phyloP scores from a whole-genome alignment of 2,329 filamentous ascomycete genomes.

The Xylariales sp. region DNA sequence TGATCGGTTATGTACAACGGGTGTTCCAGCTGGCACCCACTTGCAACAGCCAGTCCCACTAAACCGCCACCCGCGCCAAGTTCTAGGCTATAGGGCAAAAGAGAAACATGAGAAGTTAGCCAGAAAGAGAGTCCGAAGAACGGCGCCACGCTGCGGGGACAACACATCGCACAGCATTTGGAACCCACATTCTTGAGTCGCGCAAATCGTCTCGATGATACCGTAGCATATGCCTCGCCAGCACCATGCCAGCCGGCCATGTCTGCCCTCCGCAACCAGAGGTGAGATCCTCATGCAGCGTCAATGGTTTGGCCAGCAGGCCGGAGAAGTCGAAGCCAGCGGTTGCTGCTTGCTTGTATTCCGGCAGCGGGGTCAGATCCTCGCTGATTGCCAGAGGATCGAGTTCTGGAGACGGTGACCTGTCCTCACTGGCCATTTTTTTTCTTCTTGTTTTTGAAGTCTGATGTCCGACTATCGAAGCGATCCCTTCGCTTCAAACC shows the following conservation, averaged over 20 bases:
- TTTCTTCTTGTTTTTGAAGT: too few relatives aligned
- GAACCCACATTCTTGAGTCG: constrained; percentile 68
- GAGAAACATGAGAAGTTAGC: too few relatives aligned
- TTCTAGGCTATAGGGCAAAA: constrained; percentile 51
- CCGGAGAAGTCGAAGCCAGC: constrained; percentile 64
- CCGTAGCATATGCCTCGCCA: constrained; percentile 80
- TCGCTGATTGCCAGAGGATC: constrained; percentile 47
- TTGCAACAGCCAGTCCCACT: constrained; percentile 63
- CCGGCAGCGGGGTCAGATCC: constrained; percentile 55
- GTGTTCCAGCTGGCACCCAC: constrained; percentile 47
- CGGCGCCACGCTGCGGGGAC: constrained; percentile 1
- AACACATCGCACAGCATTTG: neutral
- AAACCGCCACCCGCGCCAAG: constrained; percentile 89
- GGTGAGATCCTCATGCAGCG: constrained; percentile 78
- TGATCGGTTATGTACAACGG: constrained; percentile 85
- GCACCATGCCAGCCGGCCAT: constrained; percentile 89
- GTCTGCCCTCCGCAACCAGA: constrained; percentile 89
- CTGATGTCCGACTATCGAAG: too few relatives aligned
- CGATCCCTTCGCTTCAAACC: too few relatives aligned
- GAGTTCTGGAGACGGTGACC: constrained; percentile 43
- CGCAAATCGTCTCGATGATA: constrained; percentile 61
- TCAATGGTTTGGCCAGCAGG: constrained; percentile 64
- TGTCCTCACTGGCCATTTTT: too few relatives aligned
- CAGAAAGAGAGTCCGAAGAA: too few relatives aligned
- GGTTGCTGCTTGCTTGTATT: constrained; percentile 51